Conservation (phyloP, 805 yeast species). For the Sugiyamaella boreocaroliniensis region DNA sequence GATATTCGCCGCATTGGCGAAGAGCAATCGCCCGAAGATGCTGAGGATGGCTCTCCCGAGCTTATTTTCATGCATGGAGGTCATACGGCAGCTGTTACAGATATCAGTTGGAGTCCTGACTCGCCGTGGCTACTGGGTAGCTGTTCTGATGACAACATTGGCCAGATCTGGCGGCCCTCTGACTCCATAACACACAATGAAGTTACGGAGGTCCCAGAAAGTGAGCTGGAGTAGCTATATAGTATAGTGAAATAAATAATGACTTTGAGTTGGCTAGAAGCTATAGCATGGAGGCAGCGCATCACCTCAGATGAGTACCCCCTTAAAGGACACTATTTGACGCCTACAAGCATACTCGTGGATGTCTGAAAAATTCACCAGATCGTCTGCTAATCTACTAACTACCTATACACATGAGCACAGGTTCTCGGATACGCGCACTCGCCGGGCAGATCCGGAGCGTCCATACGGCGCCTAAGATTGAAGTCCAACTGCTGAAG, state of each 20-base stretch:
- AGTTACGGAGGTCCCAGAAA: not conserved
- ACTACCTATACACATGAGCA: not conserved
- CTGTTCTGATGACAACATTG: conserved; percentile 66
- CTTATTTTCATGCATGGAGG: conserved; percentile 80
- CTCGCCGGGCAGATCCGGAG: not conserved
- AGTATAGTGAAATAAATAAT: not conserved
- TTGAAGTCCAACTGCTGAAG: conserved; percentile 67
- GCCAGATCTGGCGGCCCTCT: conserved; percentile 73
- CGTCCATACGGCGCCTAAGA: conserved; percentile 10
- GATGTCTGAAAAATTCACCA: not conserved
- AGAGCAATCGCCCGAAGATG: conserved; percentile 49
- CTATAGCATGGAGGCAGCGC: no score
- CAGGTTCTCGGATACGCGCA: not conserved
- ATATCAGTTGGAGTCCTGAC: conserved; percentile 59
- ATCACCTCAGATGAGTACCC: not conserved
- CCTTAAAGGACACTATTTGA: not conserved
- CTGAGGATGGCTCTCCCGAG: conserved; percentile 66
- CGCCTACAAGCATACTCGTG: not conserved
- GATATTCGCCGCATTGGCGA: conserved; percentile 53
- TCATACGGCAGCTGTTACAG: conserved; percentile 64
- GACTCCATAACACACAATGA: conserved; percentile 31
- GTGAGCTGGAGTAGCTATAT: not conserved
- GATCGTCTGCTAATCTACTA: not conserved
- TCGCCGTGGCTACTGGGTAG: conserved; percentile 54
- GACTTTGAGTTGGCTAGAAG: not conserved